Evolutionary conservation across 1,284 basidiomycete species (phyloP).

Genomic region (Wolfiporia cocos): DNA sequence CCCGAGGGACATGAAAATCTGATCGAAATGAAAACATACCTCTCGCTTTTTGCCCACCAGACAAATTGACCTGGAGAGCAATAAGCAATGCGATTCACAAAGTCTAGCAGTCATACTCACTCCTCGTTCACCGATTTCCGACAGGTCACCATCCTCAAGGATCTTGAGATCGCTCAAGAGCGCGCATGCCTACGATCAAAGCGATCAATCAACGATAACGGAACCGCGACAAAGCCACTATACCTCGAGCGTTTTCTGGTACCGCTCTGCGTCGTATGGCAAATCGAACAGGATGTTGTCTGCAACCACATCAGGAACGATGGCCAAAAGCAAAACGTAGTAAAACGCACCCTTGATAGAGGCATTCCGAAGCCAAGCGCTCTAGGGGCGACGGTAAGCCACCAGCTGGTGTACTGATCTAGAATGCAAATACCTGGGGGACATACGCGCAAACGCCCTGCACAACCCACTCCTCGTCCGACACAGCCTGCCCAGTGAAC

Average conservation of each 20-base stretch:
- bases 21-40: conserved; percentile 36
- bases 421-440: too few relatives aligned
- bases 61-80: conserved; percentile 66
- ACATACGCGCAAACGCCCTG: conserved; percentile 83
- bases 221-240: background rate
- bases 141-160: conserved; percentile 91
- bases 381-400: too few relatives aligned
- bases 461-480: conserved; percentile 70
- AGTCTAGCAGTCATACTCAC: conserved; percentile 30
- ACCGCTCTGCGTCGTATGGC: conserved; percentile 75
- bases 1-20: conserved; percentile 3
- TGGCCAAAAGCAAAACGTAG: background rate
- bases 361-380: conserved; percentile 86
- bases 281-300: conserved; percentile 92
- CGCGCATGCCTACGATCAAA: conserved; percentile 38
- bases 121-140: conserved; percentile 86
- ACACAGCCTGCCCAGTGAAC: conserved; percentile 35
- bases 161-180: conserved; percentile 81
- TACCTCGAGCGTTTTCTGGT: conserved; percentile 69
- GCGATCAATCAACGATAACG: background rate
- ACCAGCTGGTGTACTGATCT: too few relatives aligned
- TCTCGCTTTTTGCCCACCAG: conserved; percentile 94
- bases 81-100: conserved; percentile 12
- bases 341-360: conserved; percentile 68
- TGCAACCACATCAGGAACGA: conserved; percentile 17